Evolutionary conservation across 805 yeast species (phyloP).

Genomic region (Cyberlindnera mycetangii): DNA sequence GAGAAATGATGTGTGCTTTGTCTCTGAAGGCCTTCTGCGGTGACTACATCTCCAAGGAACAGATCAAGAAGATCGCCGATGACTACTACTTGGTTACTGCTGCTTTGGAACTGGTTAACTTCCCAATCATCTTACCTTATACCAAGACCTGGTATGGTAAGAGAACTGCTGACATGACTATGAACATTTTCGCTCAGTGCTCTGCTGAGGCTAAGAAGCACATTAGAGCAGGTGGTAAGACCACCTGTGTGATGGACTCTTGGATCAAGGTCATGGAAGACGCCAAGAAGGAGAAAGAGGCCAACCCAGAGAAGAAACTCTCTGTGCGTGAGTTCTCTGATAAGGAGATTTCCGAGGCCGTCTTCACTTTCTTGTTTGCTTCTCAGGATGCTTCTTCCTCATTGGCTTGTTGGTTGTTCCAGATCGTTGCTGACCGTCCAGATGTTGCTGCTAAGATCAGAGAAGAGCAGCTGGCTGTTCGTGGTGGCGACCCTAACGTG

Average conservation of each 20-base stretch:
- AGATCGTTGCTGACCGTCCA: conserved; percentile 92
- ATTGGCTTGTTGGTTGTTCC: conserved; percentile 97
- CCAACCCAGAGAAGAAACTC: conserved; percentile 51
- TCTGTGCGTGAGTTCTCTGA: conserved; percentile 80
- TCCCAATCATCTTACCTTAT: conserved; percentile 93
- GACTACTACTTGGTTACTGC: conserved; percentile 91
- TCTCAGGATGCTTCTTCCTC: conserved; percentile 98
- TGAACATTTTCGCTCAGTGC: conserved; percentile 86
- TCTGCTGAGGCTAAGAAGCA: conserved; percentile 84
- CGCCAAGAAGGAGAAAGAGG: conserved; percentile 49
- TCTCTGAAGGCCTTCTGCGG: conserved; percentile 95
- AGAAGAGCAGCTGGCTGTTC: conserved; percentile 84
- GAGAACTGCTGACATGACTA: conserved; percentile 87
- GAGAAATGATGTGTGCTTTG: conserved; percentile 94
- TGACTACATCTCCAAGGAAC: conserved; percentile 87
- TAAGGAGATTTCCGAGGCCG: conserved; percentile 92
- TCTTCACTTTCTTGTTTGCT: conserved; percentile 95
- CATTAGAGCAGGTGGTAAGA: conserved; percentile 72
- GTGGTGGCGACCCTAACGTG: conserved; percentile 68
- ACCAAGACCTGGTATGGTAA: conserved; percentile 98
- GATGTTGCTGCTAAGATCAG: conserved; percentile 84
- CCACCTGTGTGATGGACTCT: conserved; percentile 90
- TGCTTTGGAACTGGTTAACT: conserved; percentile 94
- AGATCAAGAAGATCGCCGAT: conserved; percentile 84
- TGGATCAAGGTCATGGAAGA: conserved; percentile 88